Base-by-base conservation (phyloP, 2,329 filamentous ascomycete genomes). In the Aspergillus sp. region DNA sequence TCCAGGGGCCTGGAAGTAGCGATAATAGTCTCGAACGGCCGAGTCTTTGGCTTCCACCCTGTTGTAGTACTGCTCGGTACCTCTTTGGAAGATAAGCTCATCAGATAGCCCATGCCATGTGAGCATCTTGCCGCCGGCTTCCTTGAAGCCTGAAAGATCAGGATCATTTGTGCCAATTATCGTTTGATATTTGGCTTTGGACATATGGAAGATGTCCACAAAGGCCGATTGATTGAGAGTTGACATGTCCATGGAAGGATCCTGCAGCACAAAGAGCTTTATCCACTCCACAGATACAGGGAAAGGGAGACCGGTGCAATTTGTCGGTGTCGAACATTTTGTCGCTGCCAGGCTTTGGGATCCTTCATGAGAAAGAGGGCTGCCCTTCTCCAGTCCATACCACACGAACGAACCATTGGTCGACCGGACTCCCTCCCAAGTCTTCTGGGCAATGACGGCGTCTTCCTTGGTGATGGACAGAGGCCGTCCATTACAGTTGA, bases 21-120 rank as follows among this genome's bases (percentile, higher is more conserved):
- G 52, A 31, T 51, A 61, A 34, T 48, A 63, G 14, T 58, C 52
- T 3, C 30, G 26, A 0, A 44, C 48, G 3, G 49, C n/a, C 0
- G 49, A 35, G 30, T 53, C 47, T 1, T 40, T 24, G 1, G 35
- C 39, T 7, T 40, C 15, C 1, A 61, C 52, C 8, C 42, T 37
- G n/a, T 55, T 27, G 38, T 62, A 63, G 43, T 64, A 64, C 15
- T 55, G 30, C 1, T 34, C 30, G 2, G 52, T 56, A 2, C 57
- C 55, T 11, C 51, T 48, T 2, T 53, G 45, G 7, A 43, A 41
- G 33, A 64, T 63, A n/a, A 59, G 40, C 14, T 53, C 32, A 39
- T 63, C 58, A 1, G 52, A 51, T 4, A 60, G 32, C 2, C 62
- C 63, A 30, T 65, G 61, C 49, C 54, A 66, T 1, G 51, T 58